Evolutionary conservation across 2,329 filamentous ascomycete species (phyloP).

Genomic region (Exserohilum turcica): DNA sequence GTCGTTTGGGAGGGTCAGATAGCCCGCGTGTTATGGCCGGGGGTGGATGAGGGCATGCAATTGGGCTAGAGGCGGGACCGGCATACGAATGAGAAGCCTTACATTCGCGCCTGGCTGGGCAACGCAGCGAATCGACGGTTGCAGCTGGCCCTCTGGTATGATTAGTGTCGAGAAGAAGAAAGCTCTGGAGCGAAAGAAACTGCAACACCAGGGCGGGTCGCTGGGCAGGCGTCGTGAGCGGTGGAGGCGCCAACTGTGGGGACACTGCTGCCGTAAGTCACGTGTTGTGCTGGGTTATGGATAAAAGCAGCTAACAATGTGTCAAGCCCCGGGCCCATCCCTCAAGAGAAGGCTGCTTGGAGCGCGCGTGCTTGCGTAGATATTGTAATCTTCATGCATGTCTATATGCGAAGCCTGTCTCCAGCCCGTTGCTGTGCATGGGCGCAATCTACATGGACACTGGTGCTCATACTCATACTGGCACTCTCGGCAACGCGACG

Average conservation of each 20-base stretch:
- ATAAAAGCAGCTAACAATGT: constrained; percentile 23
- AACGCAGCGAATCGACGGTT: constrained; percentile 36
- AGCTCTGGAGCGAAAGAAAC: constrained; percentile 21
- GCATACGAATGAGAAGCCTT: constrained; percentile 42
- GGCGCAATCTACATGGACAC: constrained; percentile 3
- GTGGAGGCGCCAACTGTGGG: constrained; percentile 22
- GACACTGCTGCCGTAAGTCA: constrained; percentile 20
- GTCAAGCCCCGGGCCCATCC: constrained; percentile 17
- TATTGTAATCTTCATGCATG: constrained; percentile 13
- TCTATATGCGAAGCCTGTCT: constrained; percentile 13
- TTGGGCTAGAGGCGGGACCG: constrained; percentile 42
- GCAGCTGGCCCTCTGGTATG: constrained; percentile 22
- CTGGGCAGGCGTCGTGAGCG: constrained; percentile 25
- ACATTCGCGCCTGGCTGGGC: constrained; percentile 39
- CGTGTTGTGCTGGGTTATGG: constrained; percentile 21
- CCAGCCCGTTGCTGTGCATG: constrained; percentile 27
- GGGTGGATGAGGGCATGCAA: constrained; percentile 35
- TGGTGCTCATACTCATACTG: too few species aligned
- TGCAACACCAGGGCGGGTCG: constrained; percentile 28
- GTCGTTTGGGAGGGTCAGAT: constrained; percentile 25
- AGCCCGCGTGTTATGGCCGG: constrained; percentile 38
- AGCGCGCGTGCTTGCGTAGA: constrained; percentile 19
- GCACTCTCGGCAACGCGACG: constrained; percentile 14
- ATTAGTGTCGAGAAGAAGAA: constrained; percentile 14
- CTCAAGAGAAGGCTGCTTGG: constrained; percentile 15